These are phyloP conservation scores for Crepidotus variabilis DNA, from an alignment of 768 basidiomycete genomes.

Conservation along the genomic window DNA sequence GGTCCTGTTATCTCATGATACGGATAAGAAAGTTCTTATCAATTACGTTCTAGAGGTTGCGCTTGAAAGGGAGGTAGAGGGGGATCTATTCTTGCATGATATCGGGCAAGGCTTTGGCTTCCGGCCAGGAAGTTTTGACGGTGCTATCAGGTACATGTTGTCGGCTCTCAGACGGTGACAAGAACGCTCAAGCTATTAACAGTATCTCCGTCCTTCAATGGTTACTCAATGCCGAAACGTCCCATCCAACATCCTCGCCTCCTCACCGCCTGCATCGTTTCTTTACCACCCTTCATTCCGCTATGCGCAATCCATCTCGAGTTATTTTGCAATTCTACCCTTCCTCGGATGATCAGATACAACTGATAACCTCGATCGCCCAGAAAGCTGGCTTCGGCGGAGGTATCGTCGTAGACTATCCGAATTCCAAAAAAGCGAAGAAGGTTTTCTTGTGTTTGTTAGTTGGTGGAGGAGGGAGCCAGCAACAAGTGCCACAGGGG, in stretches of 20 bases:
- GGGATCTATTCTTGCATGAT: slow-evolving; percentile 94
- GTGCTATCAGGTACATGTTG: slow-evolving; percentile 79
- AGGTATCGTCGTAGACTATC: slow-evolving; percentile 94
- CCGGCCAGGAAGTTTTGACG: slow-evolving; percentile 95
- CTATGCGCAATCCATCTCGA: slow-evolving; percentile 79
- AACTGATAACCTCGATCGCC: slow-evolving; percentile 88
- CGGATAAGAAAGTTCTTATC: neutral
- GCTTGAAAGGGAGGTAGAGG: slow-evolving; percentile 90
- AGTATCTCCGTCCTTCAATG: slow-evolving; percentile 99
- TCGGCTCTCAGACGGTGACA: neutral
- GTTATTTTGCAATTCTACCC: slow-evolving; percentile 96
- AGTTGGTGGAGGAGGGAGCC: slow-evolving; percentile 72
- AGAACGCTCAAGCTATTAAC: slow-evolving; percentile 4
- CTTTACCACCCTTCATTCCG: slow-evolving; percentile 90
- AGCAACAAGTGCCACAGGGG: slow-evolving; percentile 69
- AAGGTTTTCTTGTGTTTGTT: slow-evolving; percentile 94
- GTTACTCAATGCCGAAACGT: slow-evolving; percentile 95
- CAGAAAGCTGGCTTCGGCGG: slow-evolving; percentile 96
- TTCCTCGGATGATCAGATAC: slow-evolving; percentile 94
- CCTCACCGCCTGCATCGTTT: slow-evolving; percentile 82
- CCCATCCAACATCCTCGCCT: slow-evolving; percentile 84
- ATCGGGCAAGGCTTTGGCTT: slow-evolving; percentile 98
- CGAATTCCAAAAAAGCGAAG: slow-evolving; percentile 92
- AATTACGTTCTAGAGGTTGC: slow-evolving; percentile 70
- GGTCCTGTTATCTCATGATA: neutral